Conservation (phyloP, 306 rosid genomes). For the Cucurbita argyrosperma region DNA sequence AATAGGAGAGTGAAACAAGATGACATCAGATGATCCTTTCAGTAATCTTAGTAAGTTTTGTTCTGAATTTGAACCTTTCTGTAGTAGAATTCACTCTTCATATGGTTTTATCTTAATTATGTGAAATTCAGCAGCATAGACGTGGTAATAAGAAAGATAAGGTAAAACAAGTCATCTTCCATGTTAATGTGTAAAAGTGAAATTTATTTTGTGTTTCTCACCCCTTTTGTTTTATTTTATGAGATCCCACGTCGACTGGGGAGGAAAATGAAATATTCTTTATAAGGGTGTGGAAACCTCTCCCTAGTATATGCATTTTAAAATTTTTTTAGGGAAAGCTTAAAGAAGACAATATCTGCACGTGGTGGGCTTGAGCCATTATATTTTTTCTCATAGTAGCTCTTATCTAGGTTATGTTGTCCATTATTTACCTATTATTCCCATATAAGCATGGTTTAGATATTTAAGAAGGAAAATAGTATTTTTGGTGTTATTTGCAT, state of each 20-base stretch:
- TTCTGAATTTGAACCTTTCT: neutral
- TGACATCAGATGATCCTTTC: slow-evolving; percentile 9
- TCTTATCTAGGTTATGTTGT: neutral
- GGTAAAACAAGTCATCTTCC: neutral
- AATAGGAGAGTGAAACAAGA: slow-evolving; percentile 23
- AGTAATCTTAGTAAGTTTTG: slow-evolving; percentile 5
- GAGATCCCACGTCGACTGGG: no score
- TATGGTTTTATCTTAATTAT: neutral
- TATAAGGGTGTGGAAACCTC: no score
- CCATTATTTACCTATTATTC: neutral
- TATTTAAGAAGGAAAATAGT: neutral
- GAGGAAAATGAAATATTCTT: no score
- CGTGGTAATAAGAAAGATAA: neutral
- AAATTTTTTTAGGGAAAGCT: no score
- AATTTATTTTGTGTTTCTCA: neutral
- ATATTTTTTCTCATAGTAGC: neutral
- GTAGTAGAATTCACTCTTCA: neutral
- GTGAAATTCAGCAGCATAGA: neutral
- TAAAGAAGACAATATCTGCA: no score
- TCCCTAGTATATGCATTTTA: no score
- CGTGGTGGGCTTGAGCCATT: no score
- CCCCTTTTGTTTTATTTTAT: neutral
- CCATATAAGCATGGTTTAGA: neutral
- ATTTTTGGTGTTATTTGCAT: neutral
- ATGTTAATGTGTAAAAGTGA: neutral